Percentiles rank a stretch among this genome's conserved stretches.
Evolutionary conservation across 768 basidiomycete species (phyloP).

Genomic region (Termitomyces sp.): DNA sequence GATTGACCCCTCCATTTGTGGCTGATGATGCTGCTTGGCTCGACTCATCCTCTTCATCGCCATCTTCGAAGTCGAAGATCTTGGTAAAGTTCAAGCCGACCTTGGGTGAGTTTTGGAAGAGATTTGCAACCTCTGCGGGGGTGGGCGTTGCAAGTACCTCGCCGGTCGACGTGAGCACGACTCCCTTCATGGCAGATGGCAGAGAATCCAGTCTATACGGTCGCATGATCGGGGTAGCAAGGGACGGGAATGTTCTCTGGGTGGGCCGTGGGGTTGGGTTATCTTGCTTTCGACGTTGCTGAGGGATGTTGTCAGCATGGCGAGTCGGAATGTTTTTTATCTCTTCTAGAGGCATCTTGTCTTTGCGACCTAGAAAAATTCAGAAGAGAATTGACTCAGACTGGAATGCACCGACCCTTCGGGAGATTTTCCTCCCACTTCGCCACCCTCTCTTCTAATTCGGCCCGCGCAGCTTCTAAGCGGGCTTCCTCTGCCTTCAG

Average conservation of each 20-base stretch:
- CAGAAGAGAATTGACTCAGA: neutral
- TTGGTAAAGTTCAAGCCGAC: conserved; percentile 73
- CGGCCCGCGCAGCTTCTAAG: conserved; percentile 40
- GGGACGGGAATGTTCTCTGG: conserved; percentile 21
- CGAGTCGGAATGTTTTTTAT: conserved; percentile 62
- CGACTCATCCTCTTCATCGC: conserved; percentile 27
- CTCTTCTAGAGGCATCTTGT: conserved; percentile 66
- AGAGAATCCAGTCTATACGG: conserved; percentile 28
- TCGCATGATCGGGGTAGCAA: conserved; percentile 55
- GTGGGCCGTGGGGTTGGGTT: conserved; percentile 22
- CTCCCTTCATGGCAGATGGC: conserved; percentile 69
- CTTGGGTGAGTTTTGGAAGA: conserved; percentile 67
- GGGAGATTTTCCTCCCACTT: conserved; percentile 33
- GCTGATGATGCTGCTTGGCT: conserved; percentile 16
- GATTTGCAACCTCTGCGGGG: conserved; percentile 58
- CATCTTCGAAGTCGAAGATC: conserved; percentile 68
- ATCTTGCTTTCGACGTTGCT: conserved; percentile 20
- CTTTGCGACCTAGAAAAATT: conserved; percentile 35
- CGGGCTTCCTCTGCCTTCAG: conserved; percentile 46
- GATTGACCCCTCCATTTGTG: conserved; percentile 25
- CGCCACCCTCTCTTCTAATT: conserved; percentile 47
- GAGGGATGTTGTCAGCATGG: conserved; percentile 20
- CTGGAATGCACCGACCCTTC: conserved; percentile 17
- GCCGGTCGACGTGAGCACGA: conserved; percentile 76
- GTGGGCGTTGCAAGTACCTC: conserved; percentile 70